A percentile compares a stretch with the other conserved stretches of the same genome.
Evolutionary conservation across 495 filamentous ascomycete species (phyloP).

Genomic region (Talaromyces thailandensis): DNA sequence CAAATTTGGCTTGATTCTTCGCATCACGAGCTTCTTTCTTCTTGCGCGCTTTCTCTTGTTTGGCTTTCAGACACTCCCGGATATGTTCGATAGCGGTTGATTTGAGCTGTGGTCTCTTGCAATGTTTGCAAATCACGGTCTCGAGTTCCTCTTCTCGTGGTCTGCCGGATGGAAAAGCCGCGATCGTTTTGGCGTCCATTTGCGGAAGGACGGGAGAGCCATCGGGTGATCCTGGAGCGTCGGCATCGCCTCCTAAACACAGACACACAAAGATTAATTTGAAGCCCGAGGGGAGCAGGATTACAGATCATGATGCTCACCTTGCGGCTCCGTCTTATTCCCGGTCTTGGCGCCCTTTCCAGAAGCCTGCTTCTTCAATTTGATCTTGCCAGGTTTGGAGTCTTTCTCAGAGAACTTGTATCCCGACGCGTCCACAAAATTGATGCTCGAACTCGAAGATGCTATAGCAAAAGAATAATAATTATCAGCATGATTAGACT

Average conservation of each 20-base stretch:
- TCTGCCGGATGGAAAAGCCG: slow-evolving; percentile 64
- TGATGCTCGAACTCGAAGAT: slow-evolving; percentile 16
- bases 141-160: slow-evolving; percentile 63
- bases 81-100: slow-evolving; percentile 55
- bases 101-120: slow-evolving; percentile 64
- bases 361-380: slow-evolving; percentile 51
- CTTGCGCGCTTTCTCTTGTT: slow-evolving; percentile 69
- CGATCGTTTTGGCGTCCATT: slow-evolving; percentile 57
- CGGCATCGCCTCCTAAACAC: slow-evolving; percentile 18
- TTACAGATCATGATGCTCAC: slow-evolving; percentile 27
- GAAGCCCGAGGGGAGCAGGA: neutral
- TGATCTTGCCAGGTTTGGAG: slow-evolving; percentile 51
- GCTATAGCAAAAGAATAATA: neutral
- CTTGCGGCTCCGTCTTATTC: slow-evolving; percentile 36
- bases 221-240: slow-evolving; percentile 26
- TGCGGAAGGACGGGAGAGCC: slow-evolving; percentile 59
- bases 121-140: slow-evolving; percentile 69
- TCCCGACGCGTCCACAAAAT: slow-evolving; percentile 37
- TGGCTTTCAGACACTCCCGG: slow-evolving; percentile 60
- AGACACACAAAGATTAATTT: neutral
- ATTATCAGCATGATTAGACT: neutral
- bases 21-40: slow-evolving; percentile 65
- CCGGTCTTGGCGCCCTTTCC: slow-evolving; percentile 51
- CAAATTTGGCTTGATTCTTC: slow-evolving; percentile 52
- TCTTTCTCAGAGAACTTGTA: slow-evolving; percentile 54